A percentile compares a stretch with the other conserved stretches of the same genome.
phyloP scores from a whole-genome alignment of 371 early-diverging fungal species.

The Mortierella sp. region DNA sequence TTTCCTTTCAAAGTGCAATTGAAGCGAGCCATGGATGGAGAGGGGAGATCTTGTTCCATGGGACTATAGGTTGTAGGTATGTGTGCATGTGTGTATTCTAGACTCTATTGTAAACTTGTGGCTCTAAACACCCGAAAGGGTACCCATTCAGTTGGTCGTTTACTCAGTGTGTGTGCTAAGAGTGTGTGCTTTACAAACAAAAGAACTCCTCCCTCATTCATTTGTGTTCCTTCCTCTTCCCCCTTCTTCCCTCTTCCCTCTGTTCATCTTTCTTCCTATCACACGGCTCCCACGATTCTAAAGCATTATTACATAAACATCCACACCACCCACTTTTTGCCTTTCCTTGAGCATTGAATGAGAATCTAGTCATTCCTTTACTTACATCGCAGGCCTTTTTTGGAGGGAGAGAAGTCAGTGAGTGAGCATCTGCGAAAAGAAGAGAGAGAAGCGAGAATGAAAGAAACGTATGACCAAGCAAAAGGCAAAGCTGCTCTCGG shows the following conservation, averaged over 20 bases:
- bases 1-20: not conserved
- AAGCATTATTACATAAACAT: slow-evolving; percentile 11
- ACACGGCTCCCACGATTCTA: slow-evolving; percentile 9
- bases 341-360: not conserved
- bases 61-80: not conserved
- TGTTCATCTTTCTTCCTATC: not conserved
- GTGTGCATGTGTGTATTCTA: not conserved
- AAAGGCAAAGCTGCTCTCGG: not conserved
- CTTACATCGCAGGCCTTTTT: not conserved
- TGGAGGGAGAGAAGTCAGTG: not conserved
- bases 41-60: no score
- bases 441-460: not conserved
- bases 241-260: not conserved
- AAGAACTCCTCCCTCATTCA: not conserved
- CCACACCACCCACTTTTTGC: not conserved
- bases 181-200: not conserved
- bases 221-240: not conserved
- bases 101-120: not conserved
- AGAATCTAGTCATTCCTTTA: not conserved
- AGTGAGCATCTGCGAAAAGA: not conserved
- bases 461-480: slow-evolving; percentile 13
- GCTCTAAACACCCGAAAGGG: not conserved
- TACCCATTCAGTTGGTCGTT: not conserved
- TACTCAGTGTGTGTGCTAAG: not conserved
- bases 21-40: not conserved